phyloP scores from a whole-genome alignment of 306 rosid species.

The Clitoria ternatea region DNA sequence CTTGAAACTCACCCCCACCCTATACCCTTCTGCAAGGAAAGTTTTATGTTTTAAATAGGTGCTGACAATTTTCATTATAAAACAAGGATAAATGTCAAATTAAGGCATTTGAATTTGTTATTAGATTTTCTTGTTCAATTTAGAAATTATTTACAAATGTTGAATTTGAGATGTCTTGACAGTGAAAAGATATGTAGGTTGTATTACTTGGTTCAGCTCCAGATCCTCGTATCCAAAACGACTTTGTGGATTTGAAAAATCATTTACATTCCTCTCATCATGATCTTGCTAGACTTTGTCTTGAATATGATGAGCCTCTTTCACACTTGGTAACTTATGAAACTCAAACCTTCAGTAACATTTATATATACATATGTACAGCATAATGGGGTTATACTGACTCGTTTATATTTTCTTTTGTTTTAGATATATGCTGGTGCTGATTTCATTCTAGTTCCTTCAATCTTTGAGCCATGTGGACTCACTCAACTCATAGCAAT shows the following conservation, averaged over 20 bases:
- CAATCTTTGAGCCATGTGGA: conserved; percentile 99
- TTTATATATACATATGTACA: conserved; percentile 16
- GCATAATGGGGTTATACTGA: conserved; percentile 8
- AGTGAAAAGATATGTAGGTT: conserved; percentile 48
- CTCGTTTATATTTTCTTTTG: not conserved
- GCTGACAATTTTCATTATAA: conserved; percentile 12
- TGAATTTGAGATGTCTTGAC: conserved; percentile 12
- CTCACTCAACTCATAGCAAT: conserved; percentile 93
- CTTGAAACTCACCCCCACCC: not conserved
- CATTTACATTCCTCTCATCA: conserved; percentile 54
- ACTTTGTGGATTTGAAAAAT: conserved; percentile 75
- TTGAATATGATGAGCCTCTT: conserved; percentile 93
- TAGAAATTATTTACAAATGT: conserved; percentile 4
- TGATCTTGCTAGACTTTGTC: conserved; percentile 75
- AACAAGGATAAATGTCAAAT: conserved; percentile 8
- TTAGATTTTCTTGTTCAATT: conserved; percentile 7
- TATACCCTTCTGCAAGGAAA: not conserved
- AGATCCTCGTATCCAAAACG: conserved; percentile 93
- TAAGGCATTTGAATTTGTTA: not conserved
- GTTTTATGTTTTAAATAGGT: conserved; percentile 5
- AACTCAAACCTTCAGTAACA: conserved; percentile 3
- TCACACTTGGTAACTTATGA: conserved; percentile 77
- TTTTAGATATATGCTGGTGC: conserved; percentile 91
- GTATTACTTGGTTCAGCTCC: conserved; percentile 99
- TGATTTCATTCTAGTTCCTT: conserved; percentile 92